Evolutionary conservation across 2,329 filamentous ascomycete genomes (phyloP).

Genomic region (Fusarium sp.): DNA sequence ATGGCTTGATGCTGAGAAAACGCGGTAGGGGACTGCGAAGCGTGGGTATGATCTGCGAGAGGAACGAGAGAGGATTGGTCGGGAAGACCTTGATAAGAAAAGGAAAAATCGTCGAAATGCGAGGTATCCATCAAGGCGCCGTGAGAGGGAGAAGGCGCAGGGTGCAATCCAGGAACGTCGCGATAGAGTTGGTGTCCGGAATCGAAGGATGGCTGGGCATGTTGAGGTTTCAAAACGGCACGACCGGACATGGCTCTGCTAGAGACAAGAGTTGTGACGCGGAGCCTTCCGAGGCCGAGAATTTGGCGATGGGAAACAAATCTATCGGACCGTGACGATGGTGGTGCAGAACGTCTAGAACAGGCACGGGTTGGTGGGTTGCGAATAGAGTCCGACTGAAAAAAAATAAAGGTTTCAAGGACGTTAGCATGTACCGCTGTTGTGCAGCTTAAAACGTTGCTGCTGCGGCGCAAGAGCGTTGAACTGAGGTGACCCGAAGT

Average conservation of each 20-base stretch:
- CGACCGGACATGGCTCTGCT: slow-evolving; percentile 48
- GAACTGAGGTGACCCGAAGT: slow-evolving; percentile 33
- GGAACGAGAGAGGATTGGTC: slow-evolving; percentile 56
- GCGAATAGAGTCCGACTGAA: slow-evolving; percentile 14
- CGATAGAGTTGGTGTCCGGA: slow-evolving; percentile 43
- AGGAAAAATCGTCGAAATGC: slow-evolving; percentile 66
- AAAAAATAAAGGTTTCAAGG: slow-evolving; percentile 19
- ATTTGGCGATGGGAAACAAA: slow-evolving; percentile 23
- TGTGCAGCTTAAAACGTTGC: slow-evolving; percentile 24
- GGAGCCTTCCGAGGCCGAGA: slow-evolving; percentile 34
- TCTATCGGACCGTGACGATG: slow-evolving; percentile 9
- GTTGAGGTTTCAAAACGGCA: slow-evolving; percentile 45
- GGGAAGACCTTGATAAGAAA: slow-evolving; percentile 58
- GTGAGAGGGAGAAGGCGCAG: slow-evolving; percentile 36
- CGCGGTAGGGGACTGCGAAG: slow-evolving; percentile 46
- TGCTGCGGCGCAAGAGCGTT: slow-evolving; percentile 36
- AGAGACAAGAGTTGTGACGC: slow-evolving; percentile 24
- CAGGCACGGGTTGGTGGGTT: neutral
- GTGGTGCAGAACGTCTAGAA: slow-evolving; percentile 2
- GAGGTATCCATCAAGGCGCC: slow-evolving; percentile 56
- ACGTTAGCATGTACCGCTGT: slow-evolving; percentile 21
- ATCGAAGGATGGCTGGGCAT: slow-evolving; percentile 47
- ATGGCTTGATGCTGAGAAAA: slow-evolving; percentile 50
- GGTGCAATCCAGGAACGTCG: slow-evolving; percentile 38
- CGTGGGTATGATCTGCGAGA: slow-evolving; percentile 50